Evolutionary conservation across 495 filamentous ascomycete genomes (phyloP).

Genomic region (Astrocystis sublimbata): DNA sequence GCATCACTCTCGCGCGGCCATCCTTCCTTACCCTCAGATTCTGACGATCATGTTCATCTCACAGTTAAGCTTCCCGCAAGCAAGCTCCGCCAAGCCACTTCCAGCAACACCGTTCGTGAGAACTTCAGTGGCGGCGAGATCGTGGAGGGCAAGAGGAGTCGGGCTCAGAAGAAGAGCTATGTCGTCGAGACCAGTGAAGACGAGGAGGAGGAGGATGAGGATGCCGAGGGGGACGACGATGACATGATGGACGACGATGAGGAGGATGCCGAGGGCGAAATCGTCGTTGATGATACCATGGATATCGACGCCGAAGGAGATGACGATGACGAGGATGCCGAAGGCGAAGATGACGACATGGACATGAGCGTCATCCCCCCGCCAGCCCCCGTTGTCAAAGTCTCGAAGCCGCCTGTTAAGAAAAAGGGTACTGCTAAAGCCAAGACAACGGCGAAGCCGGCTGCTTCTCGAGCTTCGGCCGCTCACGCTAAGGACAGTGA

Average conservation of each 20-base stretch:
- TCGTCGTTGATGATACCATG: slow-evolving; percentile 35
- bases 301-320: slow-evolving; percentile 46
- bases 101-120: slow-evolving; percentile 37
- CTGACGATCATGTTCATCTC: slow-evolving; percentile 67
- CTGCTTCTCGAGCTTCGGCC: slow-evolving; percentile 26
- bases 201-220: slow-evolving; percentile 51
- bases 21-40: slow-evolving; percentile 56
- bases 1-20: slow-evolving; percentile 58
- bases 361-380: slow-evolving; percentile 39
- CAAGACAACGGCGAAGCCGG: slow-evolving; percentile 25
- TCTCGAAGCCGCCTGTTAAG: slow-evolving; percentile 40
- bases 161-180: slow-evolving; percentile 67
- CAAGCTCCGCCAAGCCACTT: slow-evolving; percentile 78
- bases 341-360: slow-evolving; percentile 52
- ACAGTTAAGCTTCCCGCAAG: slow-evolving; percentile 83
- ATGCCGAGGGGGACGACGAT: slow-evolving; percentile 44
- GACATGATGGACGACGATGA: slow-evolving; percentile 43
- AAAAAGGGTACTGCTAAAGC: slow-evolving; percentile 26
- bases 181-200: slow-evolving; percentile 61
- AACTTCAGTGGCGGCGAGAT: slow-evolving; percentile 57
- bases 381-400: slow-evolving; percentile 44
- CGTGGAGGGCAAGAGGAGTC: slow-evolving; percentile 61
- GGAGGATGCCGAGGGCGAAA: slow-evolving; percentile 44
- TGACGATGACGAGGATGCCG: slow-evolving; percentile 49
- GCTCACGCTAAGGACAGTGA: slow-evolving; percentile 40